phyloP scores from a whole-genome alignment of 1,284 basidiomycete genomes.

The Anthracocystis panici-leucophaei region DNA sequence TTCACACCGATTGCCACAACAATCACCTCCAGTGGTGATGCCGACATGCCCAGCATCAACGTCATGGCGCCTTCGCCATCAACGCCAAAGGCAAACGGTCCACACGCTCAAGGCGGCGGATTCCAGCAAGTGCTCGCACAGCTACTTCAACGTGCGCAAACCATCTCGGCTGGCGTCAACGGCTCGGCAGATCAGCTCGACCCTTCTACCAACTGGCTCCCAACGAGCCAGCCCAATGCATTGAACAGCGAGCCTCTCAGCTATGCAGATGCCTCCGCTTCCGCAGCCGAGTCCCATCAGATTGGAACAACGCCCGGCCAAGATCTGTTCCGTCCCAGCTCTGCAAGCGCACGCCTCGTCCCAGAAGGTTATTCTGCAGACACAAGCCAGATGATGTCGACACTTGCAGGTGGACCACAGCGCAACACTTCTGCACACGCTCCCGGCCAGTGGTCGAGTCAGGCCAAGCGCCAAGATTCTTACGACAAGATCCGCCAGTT shows the following conservation, averaged over 20 bases:
- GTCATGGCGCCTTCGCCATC: slow-evolving; percentile 54
- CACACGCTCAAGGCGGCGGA: slow-evolving; percentile 26
- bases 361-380: slow-evolving; percentile 35
- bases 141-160: slow-evolving; percentile 30
- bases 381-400: slow-evolving; percentile 36
- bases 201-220: slow-evolving; percentile 19
- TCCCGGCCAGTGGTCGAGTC: slow-evolving; percentile 50
- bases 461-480: slow-evolving; percentile 57
- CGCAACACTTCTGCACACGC: slow-evolving; percentile 22
- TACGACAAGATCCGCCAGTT: slow-evolving; percentile 61
- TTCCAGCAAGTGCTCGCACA: slow-evolving; percentile 51
- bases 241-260: slow-evolving; percentile 34
- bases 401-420: slow-evolving; percentile 26
- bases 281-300: slow-evolving; percentile 12
- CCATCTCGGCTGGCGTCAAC: neutral
- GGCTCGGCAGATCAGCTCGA: slow-evolving; percentile 10
- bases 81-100: slow-evolving; percentile 31
- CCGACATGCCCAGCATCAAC: slow-evolving; percentile 50
- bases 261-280: slow-evolving; percentile 17
- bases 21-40: slow-evolving; percentile 10
- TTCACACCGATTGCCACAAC: slow-evolving; percentile 24
- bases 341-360: slow-evolving; percentile 31
- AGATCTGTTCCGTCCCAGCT: slow-evolving; percentile 25
- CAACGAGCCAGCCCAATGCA: slow-evolving; percentile 9
- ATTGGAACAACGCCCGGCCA: slow-evolving; percentile 11